A percentile compares a stretch with the other conserved stretches of the same genome.
Conservation (phyloP, 192 early-diverging fungal genomes). For the Geranomyces michiganensis region DNA sequence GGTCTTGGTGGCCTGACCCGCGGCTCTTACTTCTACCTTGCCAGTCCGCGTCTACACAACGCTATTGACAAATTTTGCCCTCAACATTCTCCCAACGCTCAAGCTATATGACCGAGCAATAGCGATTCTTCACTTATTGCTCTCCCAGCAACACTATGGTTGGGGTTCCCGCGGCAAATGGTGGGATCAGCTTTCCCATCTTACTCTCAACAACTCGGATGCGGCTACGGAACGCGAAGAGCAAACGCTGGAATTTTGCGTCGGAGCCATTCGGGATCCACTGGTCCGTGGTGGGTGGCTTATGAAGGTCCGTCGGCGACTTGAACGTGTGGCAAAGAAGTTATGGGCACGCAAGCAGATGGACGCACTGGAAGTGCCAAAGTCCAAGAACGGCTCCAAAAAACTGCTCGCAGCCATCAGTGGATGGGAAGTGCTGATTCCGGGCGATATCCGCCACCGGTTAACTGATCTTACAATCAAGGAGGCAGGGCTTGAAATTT, state of each 20-base stretch:
- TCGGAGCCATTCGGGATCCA: constrained; percentile 26
- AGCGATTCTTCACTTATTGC: constrained; percentile 13
- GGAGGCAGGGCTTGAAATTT: constrained; percentile 15
- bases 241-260: constrained; percentile 18
- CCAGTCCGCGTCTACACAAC: constrained; percentile 17
- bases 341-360: constrained; percentile 6
- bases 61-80: constrained; percentile 18
- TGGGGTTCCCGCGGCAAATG: constrained; percentile 33
- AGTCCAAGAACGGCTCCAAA: not conserved
- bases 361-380: not conserved
- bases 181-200: constrained; percentile 35
- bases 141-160: constrained; percentile 19
- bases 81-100: constrained; percentile 24
- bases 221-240: constrained; percentile 13
- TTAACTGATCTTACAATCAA: constrained; percentile 28
- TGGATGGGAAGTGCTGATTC: constrained; percentile 27
- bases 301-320: constrained; percentile 20
- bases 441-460: constrained; percentile 14
- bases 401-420: not conserved
- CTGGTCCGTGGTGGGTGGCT: constrained; percentile 18
- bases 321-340: constrained; percentile 22
- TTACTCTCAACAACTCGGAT: constrained; percentile 19
- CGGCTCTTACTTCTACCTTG: not conserved
- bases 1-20: not conserved
- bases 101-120: constrained; percentile 10